Conservation (phyloP, 352 stramenopile genomes). For the Plasmopara viticola region DNA sequence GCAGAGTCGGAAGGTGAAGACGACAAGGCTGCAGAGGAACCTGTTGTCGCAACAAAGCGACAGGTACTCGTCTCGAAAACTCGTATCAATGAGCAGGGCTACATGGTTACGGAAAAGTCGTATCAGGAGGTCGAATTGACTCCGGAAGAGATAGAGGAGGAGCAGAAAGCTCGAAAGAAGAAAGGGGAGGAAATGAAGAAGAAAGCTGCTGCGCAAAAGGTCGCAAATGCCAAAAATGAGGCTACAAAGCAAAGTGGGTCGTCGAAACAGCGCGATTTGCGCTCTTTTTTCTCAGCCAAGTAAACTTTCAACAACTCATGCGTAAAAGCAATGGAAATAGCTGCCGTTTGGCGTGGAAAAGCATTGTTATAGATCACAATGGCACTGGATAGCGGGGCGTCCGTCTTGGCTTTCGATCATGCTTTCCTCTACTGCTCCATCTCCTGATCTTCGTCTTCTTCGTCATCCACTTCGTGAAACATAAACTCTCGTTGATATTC, state of each 20-base stretch:
- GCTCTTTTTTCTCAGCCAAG: slow-evolving; percentile 53
- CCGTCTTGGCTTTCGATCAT: not conserved
- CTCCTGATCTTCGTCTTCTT: slow-evolving; percentile 25
- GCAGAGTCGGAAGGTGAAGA: slow-evolving; percentile 27
- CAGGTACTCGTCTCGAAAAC: slow-evolving; percentile 60
- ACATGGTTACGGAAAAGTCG: slow-evolving; percentile 81
- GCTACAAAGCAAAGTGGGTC: slow-evolving; percentile 38
- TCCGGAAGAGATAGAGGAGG: slow-evolving; percentile 44
- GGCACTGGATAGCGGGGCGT: slow-evolving; percentile 7
- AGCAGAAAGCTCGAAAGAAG: slow-evolving; percentile 40
- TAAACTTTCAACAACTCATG: slow-evolving; percentile 10
- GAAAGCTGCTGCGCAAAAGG: slow-evolving; percentile 28
- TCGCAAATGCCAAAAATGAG: slow-evolving; percentile 42
- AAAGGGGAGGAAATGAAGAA: slow-evolving; percentile 38
- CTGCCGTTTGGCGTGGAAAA: slow-evolving; percentile 24
- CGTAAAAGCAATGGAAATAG: slow-evolving; percentile 19
- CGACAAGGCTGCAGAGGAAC: slow-evolving; percentile 15
- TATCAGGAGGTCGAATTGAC: slow-evolving; percentile 69
- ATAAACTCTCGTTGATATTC: slow-evolving; percentile 99
- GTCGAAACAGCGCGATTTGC: slow-evolving; percentile 62
- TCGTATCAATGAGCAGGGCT: slow-evolving; percentile 71
- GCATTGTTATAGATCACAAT: slow-evolving; percentile 30
- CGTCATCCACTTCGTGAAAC: slow-evolving; percentile 92
- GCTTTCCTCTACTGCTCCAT: slow-evolving; percentile 26
- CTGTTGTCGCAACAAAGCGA: slow-evolving; percentile 37